phyloP scores from a whole-genome alignment of 257 asterid genomes.

The Solanum lignicaule region DNA sequence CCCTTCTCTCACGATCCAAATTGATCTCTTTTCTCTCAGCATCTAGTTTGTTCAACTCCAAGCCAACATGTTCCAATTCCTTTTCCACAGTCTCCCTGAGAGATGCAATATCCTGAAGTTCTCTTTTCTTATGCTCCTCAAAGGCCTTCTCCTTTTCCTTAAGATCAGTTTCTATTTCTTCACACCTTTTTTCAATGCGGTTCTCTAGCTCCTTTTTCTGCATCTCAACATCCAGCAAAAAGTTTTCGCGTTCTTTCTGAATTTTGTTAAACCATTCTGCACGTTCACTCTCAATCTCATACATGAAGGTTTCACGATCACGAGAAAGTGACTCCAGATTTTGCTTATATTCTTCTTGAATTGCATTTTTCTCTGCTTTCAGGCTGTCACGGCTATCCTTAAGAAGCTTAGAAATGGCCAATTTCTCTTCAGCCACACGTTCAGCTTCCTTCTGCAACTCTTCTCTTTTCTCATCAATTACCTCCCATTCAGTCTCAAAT shows the following conservation, averaged over 20 bases:
- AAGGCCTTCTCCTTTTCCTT: conserved; percentile 56
- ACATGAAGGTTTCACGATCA: conserved; percentile 69
- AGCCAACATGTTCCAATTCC: conserved; percentile 71
- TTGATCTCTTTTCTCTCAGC: conserved; percentile 60
- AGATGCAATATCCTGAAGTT: conserved; percentile 47
- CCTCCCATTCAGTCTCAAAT: conserved; percentile 90
- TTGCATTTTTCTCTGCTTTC: conserved; percentile 55
- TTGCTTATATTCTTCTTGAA: conserved; percentile 54
- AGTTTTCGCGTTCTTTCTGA: conserved; percentile 69
- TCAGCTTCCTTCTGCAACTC: conserved; percentile 69
- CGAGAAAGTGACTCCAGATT: conserved; percentile 67
- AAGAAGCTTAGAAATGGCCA: conserved; percentile 46
- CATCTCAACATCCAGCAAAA: conserved; percentile 58
- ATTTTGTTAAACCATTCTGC: conserved; percentile 68
- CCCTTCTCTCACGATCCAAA: conserved; percentile 74
- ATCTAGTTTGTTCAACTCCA: conserved; percentile 67
- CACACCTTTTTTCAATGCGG: conserved; percentile 58
- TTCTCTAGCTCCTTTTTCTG: conserved; percentile 73
- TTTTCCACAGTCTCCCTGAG: conserved; percentile 45
- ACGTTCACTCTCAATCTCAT: conserved; percentile 60
- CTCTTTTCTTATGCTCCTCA: conserved; percentile 66
- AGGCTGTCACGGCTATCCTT: conserved; percentile 74
- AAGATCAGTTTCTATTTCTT: conserved; percentile 71
- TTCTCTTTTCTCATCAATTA: conserved; percentile 81
- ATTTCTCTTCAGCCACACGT: conserved; percentile 69